Evolutionary conservation across 2,329 filamentous ascomycete species (phyloP), one percentile per base, ranked within the genome.

Genomic region (Colletotrichum scovillei): DNA sequence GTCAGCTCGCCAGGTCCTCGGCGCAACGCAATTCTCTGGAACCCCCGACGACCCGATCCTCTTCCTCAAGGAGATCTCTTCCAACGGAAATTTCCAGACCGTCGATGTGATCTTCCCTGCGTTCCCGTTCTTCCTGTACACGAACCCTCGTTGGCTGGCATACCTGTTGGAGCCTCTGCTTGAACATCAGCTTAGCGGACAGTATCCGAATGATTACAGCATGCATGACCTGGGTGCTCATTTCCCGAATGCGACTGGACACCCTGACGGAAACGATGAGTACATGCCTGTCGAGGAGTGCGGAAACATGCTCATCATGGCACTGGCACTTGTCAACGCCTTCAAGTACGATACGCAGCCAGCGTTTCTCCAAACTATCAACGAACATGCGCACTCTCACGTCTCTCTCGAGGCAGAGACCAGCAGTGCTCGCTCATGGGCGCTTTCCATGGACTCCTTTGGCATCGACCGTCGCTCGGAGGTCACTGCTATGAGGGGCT

Each of bases 51-150:
- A 91, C 74, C 93, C 93, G 0, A 88, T 96, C 55, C 81, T 97
- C 26, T 97, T 97, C 82, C 84, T 96, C 73, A 97, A 97, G 80
- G 94, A 97, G 80, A 96, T 97, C 69, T 95, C 93, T 1, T 95
- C 93, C 2, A 93, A 96, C 77, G 94, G 94, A 4, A 96, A 97
- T 78, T 92, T 92, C 81, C 94, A 97, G 80, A 97, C 94, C 0
- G 93, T 97, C 12, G 94, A 96, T 83, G 93, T 97, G 69, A 96
- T 97, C 77, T 97, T 95, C 84, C 94, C 94, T 0, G 89, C 94
- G 0, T 95, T 95, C 82, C 94, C 94, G 0, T 97, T 96, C 86
- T 96, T 96, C 85, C 81, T 96, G 24, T 97, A 96, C 79, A 95
- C 94, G 22, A 95, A 95, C 77, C 94, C 94, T 2, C 87, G 90